Evolutionary conservation across 306 rosid species (phyloP).

Genomic region (Rosa multiflora): DNA sequence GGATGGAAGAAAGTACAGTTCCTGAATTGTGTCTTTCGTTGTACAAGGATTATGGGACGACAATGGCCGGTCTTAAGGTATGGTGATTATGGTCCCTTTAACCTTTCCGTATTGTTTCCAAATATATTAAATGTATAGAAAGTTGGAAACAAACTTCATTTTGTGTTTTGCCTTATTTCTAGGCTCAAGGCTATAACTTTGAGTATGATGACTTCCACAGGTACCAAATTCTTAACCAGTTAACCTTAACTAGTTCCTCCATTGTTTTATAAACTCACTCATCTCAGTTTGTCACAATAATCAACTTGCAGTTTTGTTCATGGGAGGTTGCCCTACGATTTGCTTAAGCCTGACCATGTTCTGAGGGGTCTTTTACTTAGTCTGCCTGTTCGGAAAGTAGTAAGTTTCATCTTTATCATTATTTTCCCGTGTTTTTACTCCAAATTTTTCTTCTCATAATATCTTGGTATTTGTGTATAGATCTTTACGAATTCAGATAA

Average conservation of each 20-base stretch:
- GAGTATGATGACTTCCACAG: conserved; percentile 65
- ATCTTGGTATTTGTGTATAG: conserved; percentile 35
- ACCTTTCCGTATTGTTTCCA: conserved; percentile 8
- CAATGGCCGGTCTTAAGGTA: conserved; percentile 94
- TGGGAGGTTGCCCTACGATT: conserved; percentile 74
- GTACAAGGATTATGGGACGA: conserved; percentile 82
- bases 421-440: background rate
- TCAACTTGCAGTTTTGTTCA: conserved; percentile 61
- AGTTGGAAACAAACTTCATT: background rate
- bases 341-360: conserved; percentile 71
- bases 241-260: background rate
- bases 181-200: conserved; percentile 79
- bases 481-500: conserved; percentile 67
- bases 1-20: conserved; percentile 55
- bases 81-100: background rate
- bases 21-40: conserved; percentile 51
- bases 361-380: conserved; percentile 69
- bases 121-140: background rate
- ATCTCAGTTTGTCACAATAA: conserved; percentile 11
- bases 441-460: background rate
- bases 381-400: conserved; percentile 76
- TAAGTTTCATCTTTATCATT: conserved; percentile 32
- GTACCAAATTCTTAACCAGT: conserved; percentile 32
- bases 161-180: conserved; percentile 26
- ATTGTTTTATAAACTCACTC: background rate